Percentiles rank a stretch among this genome's conserved stretches.
Conservation (phyloP, 805 yeast species). For the Wickerhamomyces bisporus region DNA sequence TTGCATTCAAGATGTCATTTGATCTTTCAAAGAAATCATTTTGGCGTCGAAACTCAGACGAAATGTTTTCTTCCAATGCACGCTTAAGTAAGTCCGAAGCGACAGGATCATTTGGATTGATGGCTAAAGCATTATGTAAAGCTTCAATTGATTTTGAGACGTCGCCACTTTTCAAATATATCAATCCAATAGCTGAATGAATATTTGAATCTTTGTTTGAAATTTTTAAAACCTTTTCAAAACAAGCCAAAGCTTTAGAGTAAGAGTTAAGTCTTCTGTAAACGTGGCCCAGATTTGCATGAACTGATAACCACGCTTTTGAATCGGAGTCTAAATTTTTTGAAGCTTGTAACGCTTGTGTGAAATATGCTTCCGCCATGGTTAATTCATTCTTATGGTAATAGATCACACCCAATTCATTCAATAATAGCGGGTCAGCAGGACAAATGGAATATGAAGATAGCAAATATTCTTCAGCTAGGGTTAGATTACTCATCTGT, state of each 20-base stretch:
- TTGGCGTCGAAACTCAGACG: slow-evolving; percentile 3
- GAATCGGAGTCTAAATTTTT: slow-evolving; percentile 69
- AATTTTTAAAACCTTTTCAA: slow-evolving; percentile 67
- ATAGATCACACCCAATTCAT: slow-evolving; percentile 89
- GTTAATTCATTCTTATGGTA: slow-evolving; percentile 67
- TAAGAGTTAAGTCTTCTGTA: slow-evolving; percentile 61
- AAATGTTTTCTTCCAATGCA: slow-evolving; percentile 60
- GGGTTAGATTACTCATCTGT: slow-evolving; percentile 73
- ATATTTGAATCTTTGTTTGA: slow-evolving; percentile 70
- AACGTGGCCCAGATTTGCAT: slow-evolving; percentile 84
- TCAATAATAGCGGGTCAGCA: slow-evolving; percentile 79
- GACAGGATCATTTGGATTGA: slow-evolving; percentile 75
- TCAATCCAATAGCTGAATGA: slow-evolving; percentile 79
- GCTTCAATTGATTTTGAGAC: slow-evolving; percentile 63
- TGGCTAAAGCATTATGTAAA: slow-evolving; percentile 75
- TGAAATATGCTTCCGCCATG: slow-evolving; percentile 66
- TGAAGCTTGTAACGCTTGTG: slow-evolving; percentile 67
- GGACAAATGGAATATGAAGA: slow-evolving; percentile 76
- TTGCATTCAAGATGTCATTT: slow-evolving; percentile 22
- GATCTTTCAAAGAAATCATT: slow-evolving; percentile 26
- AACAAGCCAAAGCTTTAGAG: slow-evolving; percentile 66
- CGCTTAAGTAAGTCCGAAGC: slow-evolving; percentile 76
- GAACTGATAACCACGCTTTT: slow-evolving; percentile 79
- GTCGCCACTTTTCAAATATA: slow-evolving; percentile 66
- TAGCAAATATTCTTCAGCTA: slow-evolving; percentile 81